Conservation (phyloP, 805 yeast species). For the Zygosaccharomyces pseudorouxii region DNA sequence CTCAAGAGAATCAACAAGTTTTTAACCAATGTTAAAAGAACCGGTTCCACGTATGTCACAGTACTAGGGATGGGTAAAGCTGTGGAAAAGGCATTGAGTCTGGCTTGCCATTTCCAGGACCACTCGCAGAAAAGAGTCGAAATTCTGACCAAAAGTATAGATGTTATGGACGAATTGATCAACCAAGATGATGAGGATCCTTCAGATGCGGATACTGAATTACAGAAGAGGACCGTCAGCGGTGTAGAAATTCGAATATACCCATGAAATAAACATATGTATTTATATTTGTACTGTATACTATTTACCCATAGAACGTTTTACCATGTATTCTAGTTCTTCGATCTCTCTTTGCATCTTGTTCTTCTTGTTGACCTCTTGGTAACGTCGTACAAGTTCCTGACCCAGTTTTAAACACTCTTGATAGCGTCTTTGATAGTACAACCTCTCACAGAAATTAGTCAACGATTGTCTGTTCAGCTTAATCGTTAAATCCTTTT, state of each 20-base stretch:
- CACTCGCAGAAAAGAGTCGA: conserved; percentile 51
- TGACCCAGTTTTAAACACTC: conserved; percentile 47
- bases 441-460: conserved; percentile 59
- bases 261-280: conserved; percentile 9
- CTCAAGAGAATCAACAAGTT: conserved; percentile 58
- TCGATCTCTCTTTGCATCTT: conserved; percentile 47
- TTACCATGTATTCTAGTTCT: conserved; percentile 40
- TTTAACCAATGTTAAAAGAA: conserved; percentile 44
- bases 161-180: conserved; percentile 66
- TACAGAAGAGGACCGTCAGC: conserved; percentile 38
- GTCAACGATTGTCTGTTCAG: conserved; percentile 52
- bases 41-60: conserved; percentile 44
- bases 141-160: conserved; percentile 56
- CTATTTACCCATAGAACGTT: conserved; percentile 9
- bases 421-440: conserved; percentile 48
- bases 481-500: conserved; percentile 37
- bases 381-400: conserved; percentile 35
- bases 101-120: conserved; percentile 56
- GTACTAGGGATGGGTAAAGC: conserved; percentile 77
- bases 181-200: conserved; percentile 27
- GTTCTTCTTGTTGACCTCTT: conserved; percentile 36
- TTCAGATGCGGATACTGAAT: conserved; percentile 28
- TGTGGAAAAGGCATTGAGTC: conserved; percentile 54
- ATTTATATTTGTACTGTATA: conserved; percentile 2
- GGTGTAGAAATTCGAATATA: conserved; percentile 43